phyloP scores from a whole-genome alignment of 768 basidiomycete species.

The Russula compacta region DNA sequence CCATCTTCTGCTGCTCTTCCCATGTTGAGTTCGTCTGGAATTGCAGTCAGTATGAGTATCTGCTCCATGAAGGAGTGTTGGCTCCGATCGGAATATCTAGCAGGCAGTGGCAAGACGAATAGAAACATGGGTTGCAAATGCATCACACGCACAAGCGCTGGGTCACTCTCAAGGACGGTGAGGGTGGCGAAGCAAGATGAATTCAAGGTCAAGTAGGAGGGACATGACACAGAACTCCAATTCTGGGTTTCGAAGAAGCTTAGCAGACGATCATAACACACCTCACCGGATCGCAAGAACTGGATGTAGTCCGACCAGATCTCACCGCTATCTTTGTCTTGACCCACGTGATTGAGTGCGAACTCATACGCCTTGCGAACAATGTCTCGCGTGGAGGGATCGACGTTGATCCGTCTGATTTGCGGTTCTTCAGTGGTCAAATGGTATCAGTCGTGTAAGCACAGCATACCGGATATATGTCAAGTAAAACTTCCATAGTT shows the following conservation, averaged over 20 bases:
- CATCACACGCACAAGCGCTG: slow-evolving; percentile 15
- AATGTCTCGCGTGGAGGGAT: slow-evolving; percentile 58
- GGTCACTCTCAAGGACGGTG: slow-evolving; percentile 16
- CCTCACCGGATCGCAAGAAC: slow-evolving; percentile 75
- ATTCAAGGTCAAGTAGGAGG: slow-evolving; percentile 16
- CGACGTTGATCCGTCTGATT: slow-evolving; percentile 57
- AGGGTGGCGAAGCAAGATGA: slow-evolving; percentile 10
- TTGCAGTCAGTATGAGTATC: slow-evolving; percentile 13
- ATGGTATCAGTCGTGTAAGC: slow-evolving; percentile 12
- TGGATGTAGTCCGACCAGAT: slow-evolving; percentile 95
- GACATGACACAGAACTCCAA: slow-evolving; percentile 16
- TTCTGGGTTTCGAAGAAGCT: neutral
- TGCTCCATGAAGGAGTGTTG: slow-evolving; percentile 4
- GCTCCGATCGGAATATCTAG: slow-evolving; percentile 1
- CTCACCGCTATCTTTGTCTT: slow-evolving; percentile 84
- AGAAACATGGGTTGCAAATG: slow-evolving; percentile 8
- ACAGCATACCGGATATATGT: slow-evolving; percentile 65
- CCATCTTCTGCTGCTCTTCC: slow-evolving; percentile 96
- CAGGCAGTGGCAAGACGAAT: slow-evolving; percentile 8
- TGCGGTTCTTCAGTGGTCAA: slow-evolving; percentile 13
- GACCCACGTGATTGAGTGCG: slow-evolving; percentile 79
- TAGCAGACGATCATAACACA: slow-evolving; percentile 29
- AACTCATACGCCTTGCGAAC: slow-evolving; percentile 90
- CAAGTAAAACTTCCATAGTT: slow-evolving; percentile 89
- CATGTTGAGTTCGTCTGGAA: slow-evolving; percentile 67